phyloP scores from a whole-genome alignment of 441 rosid species.

The Adansonia madagascariensis region DNA sequence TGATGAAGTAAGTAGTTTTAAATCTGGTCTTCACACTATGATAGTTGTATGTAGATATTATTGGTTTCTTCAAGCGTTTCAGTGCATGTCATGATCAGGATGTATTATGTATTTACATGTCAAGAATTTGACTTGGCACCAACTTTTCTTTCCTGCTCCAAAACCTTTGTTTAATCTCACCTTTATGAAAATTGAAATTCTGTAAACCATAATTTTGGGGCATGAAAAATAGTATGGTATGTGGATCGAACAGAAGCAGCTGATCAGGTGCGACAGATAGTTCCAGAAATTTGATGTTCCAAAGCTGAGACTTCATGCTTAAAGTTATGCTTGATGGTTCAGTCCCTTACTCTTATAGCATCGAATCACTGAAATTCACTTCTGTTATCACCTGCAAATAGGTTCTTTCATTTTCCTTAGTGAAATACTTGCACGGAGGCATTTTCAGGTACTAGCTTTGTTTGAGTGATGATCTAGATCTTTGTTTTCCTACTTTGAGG shows the following conservation, averaged over 20 bases:
- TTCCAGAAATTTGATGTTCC: not conserved
- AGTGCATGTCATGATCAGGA: not conserved
- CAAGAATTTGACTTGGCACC: not conserved
- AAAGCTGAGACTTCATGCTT: not conserved
- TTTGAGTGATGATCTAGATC: not conserved
- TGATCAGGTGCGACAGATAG: not conserved
- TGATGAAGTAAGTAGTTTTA: constrained; percentile 53
- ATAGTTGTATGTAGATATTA: not conserved
- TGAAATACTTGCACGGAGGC: not conserved
- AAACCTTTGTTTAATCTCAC: not conserved
- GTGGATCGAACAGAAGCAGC: not conserved
- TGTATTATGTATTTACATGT: not conserved
- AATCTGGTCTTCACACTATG: not conserved
- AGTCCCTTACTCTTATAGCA: not conserved
- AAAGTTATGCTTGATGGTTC: not conserved
- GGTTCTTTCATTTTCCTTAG: not conserved
- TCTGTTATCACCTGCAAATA: not conserved
- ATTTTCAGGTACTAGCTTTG: not conserved
- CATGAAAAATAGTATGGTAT: not conserved
- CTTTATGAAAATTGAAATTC: not conserved
- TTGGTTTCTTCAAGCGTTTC: not conserved
- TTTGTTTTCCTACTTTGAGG: constrained; percentile 8
- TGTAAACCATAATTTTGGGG: not conserved
- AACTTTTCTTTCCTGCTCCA: not conserved
- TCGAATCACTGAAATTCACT: not conserved